Evolutionary conservation across 345 rosid genomes (phyloP), one percentile per base, ranked within the genome.

Genomic region (Lagerstroemia speciosa): DNA sequence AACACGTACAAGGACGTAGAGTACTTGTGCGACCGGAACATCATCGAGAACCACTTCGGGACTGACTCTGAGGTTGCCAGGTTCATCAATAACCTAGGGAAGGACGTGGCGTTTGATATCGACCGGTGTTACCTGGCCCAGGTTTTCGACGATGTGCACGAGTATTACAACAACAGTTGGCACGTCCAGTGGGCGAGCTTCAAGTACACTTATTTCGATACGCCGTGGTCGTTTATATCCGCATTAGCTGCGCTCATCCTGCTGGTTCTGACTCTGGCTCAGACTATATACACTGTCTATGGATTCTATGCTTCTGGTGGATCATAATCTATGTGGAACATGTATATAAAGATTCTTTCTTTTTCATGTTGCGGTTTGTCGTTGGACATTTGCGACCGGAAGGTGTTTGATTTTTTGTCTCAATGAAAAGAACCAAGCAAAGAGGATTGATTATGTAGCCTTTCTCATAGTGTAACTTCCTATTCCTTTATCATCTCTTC

Each of bases 181-280:
- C 85, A 89, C 67, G 87, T 83, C 43, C 79, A 74, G 22, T 85
- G 85, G 93, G 93, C 92, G 15, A 70, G 82, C 69, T 86, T 86
- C 72, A 86, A 82, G 80, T 79, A 79, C 65, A 89, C 88, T 6
- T 92, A 92, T 41, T 89, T 92, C 64, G 80, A 74, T 14, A 87
- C 90, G 48, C 97, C 97, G 8, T 91, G 96, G 97, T 87, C 97
- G 30, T 87, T 86, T 71, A 48, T 84, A 24, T 91, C 97, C 11
- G 93, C 90, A 5, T 64, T 86, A 33, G 96, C 92, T 37, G 96
- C 98, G 9, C 30, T 87, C 40, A 37, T 87, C 66, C 82, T 89
- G 60, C 72, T 89, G 16, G 16, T 92, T 5, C 80, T 92, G 57
- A 89, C 96, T 8, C 48, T 89, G 8, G 50, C 75, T 0, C 92